Conservation (phyloP, 2,329 filamentous ascomycete species). For the Colletotrichum camelliae region DNA sequence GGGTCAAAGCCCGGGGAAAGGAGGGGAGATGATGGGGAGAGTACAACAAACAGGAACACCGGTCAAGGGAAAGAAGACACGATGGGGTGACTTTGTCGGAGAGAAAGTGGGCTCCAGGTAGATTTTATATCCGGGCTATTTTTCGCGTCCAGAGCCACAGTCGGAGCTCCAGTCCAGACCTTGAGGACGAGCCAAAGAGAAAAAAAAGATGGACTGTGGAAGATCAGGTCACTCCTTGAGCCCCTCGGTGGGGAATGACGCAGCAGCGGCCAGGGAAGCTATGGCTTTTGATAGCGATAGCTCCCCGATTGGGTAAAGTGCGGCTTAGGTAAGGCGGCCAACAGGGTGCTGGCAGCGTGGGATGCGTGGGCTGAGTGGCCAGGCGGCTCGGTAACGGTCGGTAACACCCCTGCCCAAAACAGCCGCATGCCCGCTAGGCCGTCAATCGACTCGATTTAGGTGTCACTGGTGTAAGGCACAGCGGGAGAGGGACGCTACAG, state of each 20-base stretch:
- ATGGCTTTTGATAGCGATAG: background rate
- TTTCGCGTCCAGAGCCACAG: background rate
- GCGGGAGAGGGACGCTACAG: background rate
- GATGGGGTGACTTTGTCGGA: background rate
- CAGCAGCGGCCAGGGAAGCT: constrained; percentile 1
- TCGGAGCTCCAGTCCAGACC: background rate
- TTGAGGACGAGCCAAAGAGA: background rate
- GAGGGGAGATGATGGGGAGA: background rate
- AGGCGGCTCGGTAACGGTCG: constrained; percentile 12
- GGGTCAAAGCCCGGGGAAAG: background rate
- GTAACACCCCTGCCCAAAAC: background rate
- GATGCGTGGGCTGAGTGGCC: constrained; percentile 1
- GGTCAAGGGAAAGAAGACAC: background rate
- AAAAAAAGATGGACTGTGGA: background rate
- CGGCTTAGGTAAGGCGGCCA: background rate
- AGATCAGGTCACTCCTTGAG: constrained; percentile 21
- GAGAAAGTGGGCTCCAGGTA: background rate
- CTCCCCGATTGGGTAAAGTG: background rate
- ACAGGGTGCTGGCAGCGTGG: background rate
- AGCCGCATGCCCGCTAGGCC: constrained; percentile 14
- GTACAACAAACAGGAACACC: background rate
- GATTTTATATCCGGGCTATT: background rate
- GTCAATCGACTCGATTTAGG: background rate
- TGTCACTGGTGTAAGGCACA: background rate
- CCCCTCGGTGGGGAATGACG: constrained; percentile 23